Evolutionary conservation across 257 asterid species (phyloP).

Genomic region (Rauvolfia tetraphylla): DNA sequence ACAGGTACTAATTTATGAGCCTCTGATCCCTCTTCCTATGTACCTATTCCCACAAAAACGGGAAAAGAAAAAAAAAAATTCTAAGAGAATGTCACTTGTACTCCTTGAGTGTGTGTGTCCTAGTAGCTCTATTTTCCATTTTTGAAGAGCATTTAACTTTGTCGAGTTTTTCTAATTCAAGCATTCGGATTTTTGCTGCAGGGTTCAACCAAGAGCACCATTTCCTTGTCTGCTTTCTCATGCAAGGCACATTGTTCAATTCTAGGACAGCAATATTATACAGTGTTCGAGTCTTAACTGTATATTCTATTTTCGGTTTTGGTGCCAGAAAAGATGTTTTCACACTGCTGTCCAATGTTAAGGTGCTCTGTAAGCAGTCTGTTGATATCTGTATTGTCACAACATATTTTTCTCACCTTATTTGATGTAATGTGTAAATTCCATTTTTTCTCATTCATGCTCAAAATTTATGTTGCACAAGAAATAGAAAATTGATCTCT

Average conservation of each 20-base stretch:
- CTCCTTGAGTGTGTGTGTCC: not conserved
- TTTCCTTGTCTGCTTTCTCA: not conserved
- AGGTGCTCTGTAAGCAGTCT: not conserved
- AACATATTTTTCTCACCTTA: not conserved
- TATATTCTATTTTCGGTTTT: not conserved
- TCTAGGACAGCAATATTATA: not conserved
- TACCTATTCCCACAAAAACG: not conserved
- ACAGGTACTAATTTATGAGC: slow-evolving; percentile 6
- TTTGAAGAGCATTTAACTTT: not conserved
- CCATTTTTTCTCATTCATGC: not conserved
- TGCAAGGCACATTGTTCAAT: not conserved
- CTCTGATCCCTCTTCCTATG: not conserved
- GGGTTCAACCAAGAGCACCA: not conserved
- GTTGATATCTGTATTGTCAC: slow-evolving; percentile 11
- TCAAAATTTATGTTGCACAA: not conserved
- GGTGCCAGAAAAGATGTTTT: not conserved
- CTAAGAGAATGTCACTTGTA: not conserved
- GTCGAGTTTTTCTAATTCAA: not conserved
- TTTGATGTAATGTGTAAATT: not conserved
- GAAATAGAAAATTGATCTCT: not conserved
- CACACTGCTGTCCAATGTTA: not conserved
- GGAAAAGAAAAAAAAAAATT: not conserved
- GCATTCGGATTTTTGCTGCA: not conserved
- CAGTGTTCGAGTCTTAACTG: not conserved
- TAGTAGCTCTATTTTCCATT: not conserved